Conservation (phyloP, 768 basidiomycete genomes). For the Pisolithus tinctorius region DNA sequence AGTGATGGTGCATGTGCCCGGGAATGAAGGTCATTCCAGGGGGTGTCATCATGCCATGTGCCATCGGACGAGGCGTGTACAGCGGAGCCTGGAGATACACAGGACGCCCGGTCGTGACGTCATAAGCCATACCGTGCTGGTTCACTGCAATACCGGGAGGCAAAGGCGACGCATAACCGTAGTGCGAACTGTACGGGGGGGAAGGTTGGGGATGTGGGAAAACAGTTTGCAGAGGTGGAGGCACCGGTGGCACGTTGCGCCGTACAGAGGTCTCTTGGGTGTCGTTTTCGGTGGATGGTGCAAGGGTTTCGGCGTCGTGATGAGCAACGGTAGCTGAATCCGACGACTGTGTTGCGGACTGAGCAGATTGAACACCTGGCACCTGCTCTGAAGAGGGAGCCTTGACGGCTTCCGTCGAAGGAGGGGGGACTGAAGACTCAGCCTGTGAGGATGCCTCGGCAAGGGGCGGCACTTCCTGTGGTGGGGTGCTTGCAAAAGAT, state of each 20-base stretch:
- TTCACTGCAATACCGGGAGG: constrained; percentile 72
- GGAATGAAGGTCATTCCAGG: constrained; percentile 48
- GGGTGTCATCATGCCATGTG: constrained; percentile 47
- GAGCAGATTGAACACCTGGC: constrained; percentile 6
- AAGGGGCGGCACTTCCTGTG: constrained; percentile 8
- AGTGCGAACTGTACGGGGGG: constrained; percentile 64
- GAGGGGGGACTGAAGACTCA: neutral
- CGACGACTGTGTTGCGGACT: constrained; percentile 3
- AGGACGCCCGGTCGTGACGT: constrained; percentile 74
- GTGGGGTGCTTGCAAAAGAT: constrained; percentile 18
- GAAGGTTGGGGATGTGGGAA: constrained; percentile 40
- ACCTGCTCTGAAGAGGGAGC: neutral
- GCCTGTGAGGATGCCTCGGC: constrained; percentile 4
- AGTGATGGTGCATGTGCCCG: constrained; percentile 55
- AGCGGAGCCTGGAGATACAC: constrained; percentile 64
- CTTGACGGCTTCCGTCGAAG: neutral
- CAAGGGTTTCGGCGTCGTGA: constrained; percentile 19
- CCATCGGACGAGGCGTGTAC: constrained; percentile 62
- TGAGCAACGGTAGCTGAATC: constrained; percentile 21
- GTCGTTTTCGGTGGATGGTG: constrained; percentile 25
- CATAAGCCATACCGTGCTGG: constrained; percentile 74
- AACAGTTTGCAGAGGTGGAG: constrained; percentile 39
- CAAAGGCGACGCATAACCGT: constrained; percentile 46
- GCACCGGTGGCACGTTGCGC: constrained; percentile 30
- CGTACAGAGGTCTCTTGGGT: constrained; percentile 17